Evolutionary conservation across 345 rosid genomes (phyloP).

Genomic region (Raphanus sativus): DNA sequence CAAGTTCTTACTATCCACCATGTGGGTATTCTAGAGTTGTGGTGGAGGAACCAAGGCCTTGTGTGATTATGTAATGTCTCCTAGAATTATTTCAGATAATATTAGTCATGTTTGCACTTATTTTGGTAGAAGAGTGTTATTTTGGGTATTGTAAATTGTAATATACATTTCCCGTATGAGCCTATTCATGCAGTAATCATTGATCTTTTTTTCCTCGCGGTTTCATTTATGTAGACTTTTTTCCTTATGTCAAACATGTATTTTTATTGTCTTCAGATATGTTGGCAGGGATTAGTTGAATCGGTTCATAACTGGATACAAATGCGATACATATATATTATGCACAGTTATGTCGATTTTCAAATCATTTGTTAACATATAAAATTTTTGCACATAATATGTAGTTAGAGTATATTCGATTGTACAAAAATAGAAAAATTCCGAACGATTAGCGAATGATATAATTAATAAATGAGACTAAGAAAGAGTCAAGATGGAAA

Average conservation of each 20-base stretch:
- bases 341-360: too few relatives aligned
- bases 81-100: background rate
- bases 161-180: background rate
- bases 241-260: background rate
- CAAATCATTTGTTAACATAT: too few relatives aligned
- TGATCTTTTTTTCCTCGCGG: background rate
- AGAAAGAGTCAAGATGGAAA: background rate
- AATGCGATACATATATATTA: too few relatives aligned
- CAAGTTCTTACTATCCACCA: slow-evolving; percentile 16
- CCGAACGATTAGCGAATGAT: background rate
- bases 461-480: background rate
- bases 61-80: background rate
- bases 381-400: background rate
- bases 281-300: too few relatives aligned
- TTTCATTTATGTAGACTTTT: background rate
- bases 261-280: too few relatives aligned
- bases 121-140: background rate
- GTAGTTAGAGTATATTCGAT: background rate
- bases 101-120: background rate
- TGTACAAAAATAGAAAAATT: background rate
- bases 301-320: too few relatives aligned
- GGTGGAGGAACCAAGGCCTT: background rate
- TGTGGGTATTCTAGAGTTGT: background rate
- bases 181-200: background rate
- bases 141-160: background rate